Percentiles rank a stretch among this genome's conserved stretches.
Evolutionary conservation across 2,329 filamentous ascomycete species (phyloP).

Genomic region (Hypoxylon sp.): DNA sequence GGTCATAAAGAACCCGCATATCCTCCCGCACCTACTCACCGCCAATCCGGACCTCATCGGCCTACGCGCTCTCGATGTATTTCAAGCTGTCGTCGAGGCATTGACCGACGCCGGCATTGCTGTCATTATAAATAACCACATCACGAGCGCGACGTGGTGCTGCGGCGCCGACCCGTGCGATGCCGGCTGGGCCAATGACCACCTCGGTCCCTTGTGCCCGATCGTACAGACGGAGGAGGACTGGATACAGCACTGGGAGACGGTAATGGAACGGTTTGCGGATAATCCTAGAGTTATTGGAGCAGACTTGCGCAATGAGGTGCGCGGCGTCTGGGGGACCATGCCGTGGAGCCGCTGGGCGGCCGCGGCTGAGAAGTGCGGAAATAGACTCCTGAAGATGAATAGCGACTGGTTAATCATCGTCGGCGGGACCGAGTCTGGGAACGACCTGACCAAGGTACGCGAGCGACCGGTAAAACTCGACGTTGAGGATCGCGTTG

Average conservation of each 20-base stretch:
- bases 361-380: constrained; percentile 71
- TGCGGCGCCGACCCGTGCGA: constrained; percentile 77
- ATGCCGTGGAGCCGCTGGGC: constrained; percentile 76
- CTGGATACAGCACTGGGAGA: constrained; percentile 76
- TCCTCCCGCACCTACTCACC: constrained; percentile 63
- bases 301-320: constrained; percentile 76
- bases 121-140: constrained; percentile 78
- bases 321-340: constrained; percentile 75
- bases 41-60: constrained; percentile 72
- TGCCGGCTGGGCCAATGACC: constrained; percentile 74
- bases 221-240: constrained; percentile 72
- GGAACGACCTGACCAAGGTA: constrained; percentile 73
- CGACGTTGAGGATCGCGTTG: constrained; percentile 66
- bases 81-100: constrained; percentile 68
- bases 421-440: constrained; percentile 75
- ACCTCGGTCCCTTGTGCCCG: constrained; percentile 70
- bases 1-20: constrained; percentile 69
- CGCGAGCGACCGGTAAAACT: constrained; percentile 68
- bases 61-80: constrained; percentile 69
- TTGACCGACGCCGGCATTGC: constrained; percentile 72
- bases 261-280: constrained; percentile 70
- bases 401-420: constrained; percentile 75
- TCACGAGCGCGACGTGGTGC: constrained; percentile 76
- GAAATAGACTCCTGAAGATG: constrained; percentile 70
- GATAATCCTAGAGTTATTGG: constrained; percentile 73